Conservation (phyloP, 176 grass and related monocot genomes). For the Pontederia paniculata region DNA sequence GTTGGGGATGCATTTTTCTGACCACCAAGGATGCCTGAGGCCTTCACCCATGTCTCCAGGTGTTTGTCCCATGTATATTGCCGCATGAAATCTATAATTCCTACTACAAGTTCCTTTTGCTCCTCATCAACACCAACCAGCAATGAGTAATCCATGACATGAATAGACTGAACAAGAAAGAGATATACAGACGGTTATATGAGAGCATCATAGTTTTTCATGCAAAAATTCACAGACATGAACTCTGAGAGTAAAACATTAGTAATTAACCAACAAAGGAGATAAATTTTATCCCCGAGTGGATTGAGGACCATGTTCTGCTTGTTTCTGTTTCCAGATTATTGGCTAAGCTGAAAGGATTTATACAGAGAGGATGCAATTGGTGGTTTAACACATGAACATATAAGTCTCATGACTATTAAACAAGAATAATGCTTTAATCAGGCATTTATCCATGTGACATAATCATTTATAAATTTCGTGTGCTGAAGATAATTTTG, state of each 20-base stretch:
- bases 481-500: no score
- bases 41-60: slow-evolving; percentile 89
- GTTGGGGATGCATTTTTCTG: slow-evolving; percentile 66
- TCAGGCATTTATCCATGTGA: no score
- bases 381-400: no score
- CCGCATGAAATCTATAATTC: slow-evolving; percentile 86
- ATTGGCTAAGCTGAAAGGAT: no score
- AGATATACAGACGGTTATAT: not conserved
- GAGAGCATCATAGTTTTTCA: not conserved
- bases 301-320: no score
- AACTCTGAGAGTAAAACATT: not conserved
- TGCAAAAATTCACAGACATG: not conserved
- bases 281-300: no score
- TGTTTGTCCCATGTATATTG: slow-evolving; percentile 98
- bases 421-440: no score
- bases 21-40: slow-evolving; percentile 76
- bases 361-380: no score
- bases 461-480: no score
- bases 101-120: slow-evolving; percentile 61
- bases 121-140: slow-evolving; percentile 63
- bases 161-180: slow-evolving; percentile 38
- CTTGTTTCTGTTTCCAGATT: no score
- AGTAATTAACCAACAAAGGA: not conserved
- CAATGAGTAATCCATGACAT: slow-evolving; percentile 91
- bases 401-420: no score